These are phyloP conservation scores for Asclepias syriaca DNA, from an alignment of 257 asterid species.

Conservation along the genomic window DNA sequence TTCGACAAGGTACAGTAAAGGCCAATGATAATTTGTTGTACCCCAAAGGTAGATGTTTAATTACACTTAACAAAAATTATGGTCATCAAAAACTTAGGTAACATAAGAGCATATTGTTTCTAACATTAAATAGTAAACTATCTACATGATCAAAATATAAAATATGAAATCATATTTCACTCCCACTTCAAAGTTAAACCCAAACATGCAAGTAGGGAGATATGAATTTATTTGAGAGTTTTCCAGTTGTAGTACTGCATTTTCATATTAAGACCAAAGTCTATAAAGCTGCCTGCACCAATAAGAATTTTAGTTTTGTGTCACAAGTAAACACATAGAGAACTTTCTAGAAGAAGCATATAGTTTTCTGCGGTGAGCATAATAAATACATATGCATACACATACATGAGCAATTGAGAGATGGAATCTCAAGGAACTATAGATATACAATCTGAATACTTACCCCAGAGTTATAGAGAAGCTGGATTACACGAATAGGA, in stretches of 20 bases:
- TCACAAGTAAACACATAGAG: neutral
- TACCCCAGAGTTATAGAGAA: conserved; percentile 88
- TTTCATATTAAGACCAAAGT: too few species aligned
- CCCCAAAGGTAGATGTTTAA: neutral
- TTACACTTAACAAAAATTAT: neutral
- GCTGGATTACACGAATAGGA: conserved; percentile 89
- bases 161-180: neutral
- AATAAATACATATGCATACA: too few species aligned
- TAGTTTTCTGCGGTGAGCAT: neutral
- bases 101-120: neutral
- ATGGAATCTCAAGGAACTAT: neutral
- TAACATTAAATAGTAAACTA: neutral
- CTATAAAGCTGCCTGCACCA: neutral
- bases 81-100: neutral
- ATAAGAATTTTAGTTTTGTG: neutral
- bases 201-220: neutral
- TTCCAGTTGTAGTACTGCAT: too few species aligned
- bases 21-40: neutral
- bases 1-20: neutral
- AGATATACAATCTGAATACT: conserved; percentile 18
- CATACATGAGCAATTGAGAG: neutral
- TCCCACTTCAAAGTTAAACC: neutral
- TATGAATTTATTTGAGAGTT: neutral
- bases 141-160: neutral
- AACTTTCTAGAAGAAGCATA: neutral